Conservation (phyloP, 2,329 filamentous ascomycete genomes). For the Aspergillus versicolor region DNA sequence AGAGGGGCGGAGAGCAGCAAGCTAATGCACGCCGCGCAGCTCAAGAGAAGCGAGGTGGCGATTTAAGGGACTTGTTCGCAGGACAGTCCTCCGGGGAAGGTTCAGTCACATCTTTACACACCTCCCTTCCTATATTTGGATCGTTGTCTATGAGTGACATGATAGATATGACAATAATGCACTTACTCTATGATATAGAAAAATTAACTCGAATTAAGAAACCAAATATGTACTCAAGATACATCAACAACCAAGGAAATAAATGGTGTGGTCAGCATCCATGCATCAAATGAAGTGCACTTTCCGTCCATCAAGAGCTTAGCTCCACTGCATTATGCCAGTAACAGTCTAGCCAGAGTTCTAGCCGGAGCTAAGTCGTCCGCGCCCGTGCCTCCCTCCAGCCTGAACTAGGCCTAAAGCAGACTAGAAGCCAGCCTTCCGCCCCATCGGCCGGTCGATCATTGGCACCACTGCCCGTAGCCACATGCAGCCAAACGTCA, state of each 20-base stretch:
- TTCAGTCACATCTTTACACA: background rate
- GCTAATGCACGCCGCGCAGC: constrained; percentile 1
- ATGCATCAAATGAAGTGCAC: background rate
- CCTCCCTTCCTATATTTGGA: background rate
- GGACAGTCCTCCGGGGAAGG: background rate
- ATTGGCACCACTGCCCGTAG: constrained; percentile 12
- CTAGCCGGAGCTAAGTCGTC: constrained; percentile 4
- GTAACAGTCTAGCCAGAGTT: background rate
- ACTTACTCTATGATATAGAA: background rate
- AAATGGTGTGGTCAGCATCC: background rate
- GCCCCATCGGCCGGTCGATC: constrained; percentile 8
- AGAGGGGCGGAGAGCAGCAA: constrained; percentile 6
- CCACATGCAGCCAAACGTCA: constrained; percentile 24
- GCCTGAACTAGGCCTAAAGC: background rate
- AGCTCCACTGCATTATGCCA: constrained; percentile 1
- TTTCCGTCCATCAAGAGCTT: background rate
- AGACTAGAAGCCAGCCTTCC: background rate
- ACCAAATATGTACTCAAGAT: background rate
- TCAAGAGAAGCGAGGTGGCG: constrained; percentile 7
- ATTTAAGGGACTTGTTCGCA: constrained; percentile 12
- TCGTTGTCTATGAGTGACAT: background rate
- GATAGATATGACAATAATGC: background rate
- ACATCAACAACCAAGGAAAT: background rate
- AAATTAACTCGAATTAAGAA: background rate
- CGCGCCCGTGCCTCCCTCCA: background rate